These are phyloP conservation scores for Leishmania martiniquensis DNA, from an alignment of 208 protist species.

Conservation along the genomic window DNA sequence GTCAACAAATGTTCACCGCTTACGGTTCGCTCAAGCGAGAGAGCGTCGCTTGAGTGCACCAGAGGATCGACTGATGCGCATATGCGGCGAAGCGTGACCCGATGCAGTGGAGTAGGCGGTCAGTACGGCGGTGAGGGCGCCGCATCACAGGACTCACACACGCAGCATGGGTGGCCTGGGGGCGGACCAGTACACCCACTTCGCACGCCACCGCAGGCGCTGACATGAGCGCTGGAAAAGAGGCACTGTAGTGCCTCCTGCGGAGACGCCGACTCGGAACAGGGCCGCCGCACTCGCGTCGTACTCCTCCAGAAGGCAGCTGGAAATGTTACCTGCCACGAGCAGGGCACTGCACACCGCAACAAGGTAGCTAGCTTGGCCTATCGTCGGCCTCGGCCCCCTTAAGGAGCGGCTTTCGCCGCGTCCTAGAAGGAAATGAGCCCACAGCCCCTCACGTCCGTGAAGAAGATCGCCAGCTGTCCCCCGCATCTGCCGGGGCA, in stretches of 20 bases:
- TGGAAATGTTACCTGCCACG: slow-evolving; percentile 44
- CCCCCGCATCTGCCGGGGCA: slow-evolving; percentile 46
- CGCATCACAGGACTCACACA: slow-evolving; percentile 63
- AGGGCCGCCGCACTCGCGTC: slow-evolving; percentile 48
- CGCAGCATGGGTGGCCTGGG: slow-evolving; percentile 28
- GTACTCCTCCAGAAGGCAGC: slow-evolving; percentile 35
- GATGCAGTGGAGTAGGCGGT: slow-evolving; percentile 49
- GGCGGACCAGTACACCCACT: no score
- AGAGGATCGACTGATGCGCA: slow-evolving; percentile 73
- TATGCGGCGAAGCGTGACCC: slow-evolving; percentile 49
- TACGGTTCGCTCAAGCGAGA: slow-evolving; percentile 65
- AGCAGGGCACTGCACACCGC: slow-evolving; percentile 51
- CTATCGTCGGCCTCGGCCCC: slow-evolving; percentile 37
- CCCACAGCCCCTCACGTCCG: no score
- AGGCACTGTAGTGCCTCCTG: slow-evolving; percentile 19
- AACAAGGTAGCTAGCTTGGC: slow-evolving; percentile 42
- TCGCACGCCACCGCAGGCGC: background rate
- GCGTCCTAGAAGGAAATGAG: slow-evolving; percentile 36
- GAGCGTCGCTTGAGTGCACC: slow-evolving; percentile 51
- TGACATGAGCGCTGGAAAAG: slow-evolving; percentile 24
- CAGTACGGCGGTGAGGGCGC: slow-evolving; percentile 60
- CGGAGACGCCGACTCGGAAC: slow-evolving; percentile 36
- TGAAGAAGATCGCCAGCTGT: no score
- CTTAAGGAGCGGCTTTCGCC: slow-evolving; percentile 25
- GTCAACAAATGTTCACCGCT: slow-evolving; percentile 35